Percentiles rank a stretch among this genome's conserved stretches.
These are phyloP conservation scores for Uncinocarpus reesii DNA, from an alignment of 2,329 filamentous ascomycete species.

Conservation along the genomic window DNA sequence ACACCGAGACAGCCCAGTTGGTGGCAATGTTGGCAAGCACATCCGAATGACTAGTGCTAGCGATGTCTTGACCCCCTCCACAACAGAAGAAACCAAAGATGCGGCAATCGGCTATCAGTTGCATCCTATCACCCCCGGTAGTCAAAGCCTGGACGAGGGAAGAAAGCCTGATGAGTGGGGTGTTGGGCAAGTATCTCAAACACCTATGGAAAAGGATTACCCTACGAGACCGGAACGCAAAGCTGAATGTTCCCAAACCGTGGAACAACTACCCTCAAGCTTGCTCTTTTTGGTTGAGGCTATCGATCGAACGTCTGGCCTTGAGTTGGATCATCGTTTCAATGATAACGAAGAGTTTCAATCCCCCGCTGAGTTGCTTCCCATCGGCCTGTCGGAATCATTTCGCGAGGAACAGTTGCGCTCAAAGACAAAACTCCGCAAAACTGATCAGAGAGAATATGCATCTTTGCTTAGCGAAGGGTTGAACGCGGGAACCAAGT, in stretches of 20 bases:
- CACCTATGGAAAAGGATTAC: no score
- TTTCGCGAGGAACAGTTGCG: conserved; percentile 2
- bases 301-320: conserved; percentile 9
- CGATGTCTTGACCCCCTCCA: background rate
- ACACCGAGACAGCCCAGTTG: background rate
- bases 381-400: conserved; percentile 6
- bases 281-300: conserved; percentile 13
- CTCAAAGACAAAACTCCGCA: background rate
- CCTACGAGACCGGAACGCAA: background rate
- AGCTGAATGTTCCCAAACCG: background rate
- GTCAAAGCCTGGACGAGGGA: no score
- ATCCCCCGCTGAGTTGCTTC: background rate
- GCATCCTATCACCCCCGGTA: background rate
- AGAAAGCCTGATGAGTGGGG: background rate
- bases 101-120: background rate
- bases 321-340: background rate
- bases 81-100: background rate
- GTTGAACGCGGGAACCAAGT: background rate
- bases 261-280: background rate
- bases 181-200: no score
- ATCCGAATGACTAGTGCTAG: background rate
- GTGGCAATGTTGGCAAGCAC: background rate
- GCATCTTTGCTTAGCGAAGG: background rate
- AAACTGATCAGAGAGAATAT: background rate
- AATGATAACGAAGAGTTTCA: background rate